Conservation (phyloP, 495 filamentous ascomycete genomes). For the Annulohypoxylon moriforme region DNA sequence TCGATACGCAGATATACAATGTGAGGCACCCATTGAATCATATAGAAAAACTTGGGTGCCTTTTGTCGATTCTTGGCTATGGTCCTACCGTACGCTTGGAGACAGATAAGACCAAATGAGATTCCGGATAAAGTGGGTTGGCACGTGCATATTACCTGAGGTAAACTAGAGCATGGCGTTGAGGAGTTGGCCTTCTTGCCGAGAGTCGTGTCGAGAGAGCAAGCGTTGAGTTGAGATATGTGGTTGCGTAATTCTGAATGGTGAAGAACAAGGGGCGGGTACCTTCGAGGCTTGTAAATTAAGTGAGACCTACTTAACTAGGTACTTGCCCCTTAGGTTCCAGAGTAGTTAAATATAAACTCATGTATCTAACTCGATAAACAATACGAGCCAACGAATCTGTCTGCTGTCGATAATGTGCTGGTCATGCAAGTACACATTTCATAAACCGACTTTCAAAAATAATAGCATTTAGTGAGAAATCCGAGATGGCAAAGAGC, state of each 20-base stretch:
- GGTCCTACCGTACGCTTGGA: slow-evolving; percentile 11
- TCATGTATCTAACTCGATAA: slow-evolving; percentile 4
- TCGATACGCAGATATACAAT: neutral
- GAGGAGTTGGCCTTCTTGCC: slow-evolving; percentile 30
- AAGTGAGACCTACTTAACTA: neutral
- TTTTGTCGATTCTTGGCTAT: slow-evolving; percentile 16
- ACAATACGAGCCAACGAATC: neutral
- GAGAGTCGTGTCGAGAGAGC: slow-evolving; percentile 6
- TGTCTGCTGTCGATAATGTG: neutral
- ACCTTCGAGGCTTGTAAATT: neutral
- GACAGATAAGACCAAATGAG: neutral
- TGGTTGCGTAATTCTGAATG: slow-evolving; percentile 24
- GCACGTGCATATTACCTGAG: slow-evolving; percentile 12
- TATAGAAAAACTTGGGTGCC: neutral
- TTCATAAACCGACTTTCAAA: no score
- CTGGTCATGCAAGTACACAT: neutral
- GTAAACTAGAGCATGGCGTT: slow-evolving; percentile 36
- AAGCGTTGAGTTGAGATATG: slow-evolving; percentile 16
- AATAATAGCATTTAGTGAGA: neutral
- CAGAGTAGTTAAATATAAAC: neutral
- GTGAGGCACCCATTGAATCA: neutral
- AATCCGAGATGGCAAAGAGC: neutral
- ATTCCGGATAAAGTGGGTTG: slow-evolving; percentile 6
- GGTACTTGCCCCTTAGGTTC: neutral
- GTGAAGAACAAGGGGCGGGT: neutral